Evolutionary conservation across 345 rosid genomes (phyloP).

Genomic region (Citrus medica): DNA sequence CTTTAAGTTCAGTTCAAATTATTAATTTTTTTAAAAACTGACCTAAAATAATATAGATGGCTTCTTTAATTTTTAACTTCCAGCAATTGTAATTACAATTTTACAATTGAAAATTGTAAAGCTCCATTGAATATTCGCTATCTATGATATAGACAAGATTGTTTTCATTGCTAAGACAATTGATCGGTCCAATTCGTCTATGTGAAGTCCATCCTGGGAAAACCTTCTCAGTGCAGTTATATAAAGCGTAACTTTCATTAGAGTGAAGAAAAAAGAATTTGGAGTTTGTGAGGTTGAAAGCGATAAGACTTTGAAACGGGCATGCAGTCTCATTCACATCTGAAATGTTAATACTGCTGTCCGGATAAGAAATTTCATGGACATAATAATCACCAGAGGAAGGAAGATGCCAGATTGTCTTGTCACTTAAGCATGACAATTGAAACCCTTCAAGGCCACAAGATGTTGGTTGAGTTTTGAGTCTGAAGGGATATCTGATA

Average conservation of each 20-base stretch:
- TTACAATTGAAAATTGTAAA: too few species aligned
- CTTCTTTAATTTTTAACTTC: too few species aligned
- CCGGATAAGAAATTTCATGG: background rate
- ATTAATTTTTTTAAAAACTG: too few species aligned
- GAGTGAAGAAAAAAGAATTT: background rate
- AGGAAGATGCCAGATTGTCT: background rate
- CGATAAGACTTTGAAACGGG: background rate
- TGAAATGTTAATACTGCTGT: background rate
- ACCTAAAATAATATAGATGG: too few species aligned
- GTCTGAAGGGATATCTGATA: constrained; percentile 11
- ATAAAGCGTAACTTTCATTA: background rate
- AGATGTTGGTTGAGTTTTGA: background rate
- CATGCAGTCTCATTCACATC: background rate
- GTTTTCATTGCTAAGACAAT: background rate
- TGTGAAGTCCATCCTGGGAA: rapidly evolving
- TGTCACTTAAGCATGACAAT: background rate
- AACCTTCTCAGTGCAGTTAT: background rate
- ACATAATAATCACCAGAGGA: background rate
- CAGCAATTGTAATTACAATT: too few species aligned
- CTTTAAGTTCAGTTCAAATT: too few species aligned
- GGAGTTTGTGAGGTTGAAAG: background rate
- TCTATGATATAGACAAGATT: background rate
- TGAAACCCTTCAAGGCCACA: constrained; percentile 12
- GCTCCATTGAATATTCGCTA: rapidly evolving
- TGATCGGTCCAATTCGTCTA: background rate